These are phyloP conservation scores for Nadsonia commutata DNA, from an alignment of 1,139 yeast species.

Conservation along the genomic window DNA sequence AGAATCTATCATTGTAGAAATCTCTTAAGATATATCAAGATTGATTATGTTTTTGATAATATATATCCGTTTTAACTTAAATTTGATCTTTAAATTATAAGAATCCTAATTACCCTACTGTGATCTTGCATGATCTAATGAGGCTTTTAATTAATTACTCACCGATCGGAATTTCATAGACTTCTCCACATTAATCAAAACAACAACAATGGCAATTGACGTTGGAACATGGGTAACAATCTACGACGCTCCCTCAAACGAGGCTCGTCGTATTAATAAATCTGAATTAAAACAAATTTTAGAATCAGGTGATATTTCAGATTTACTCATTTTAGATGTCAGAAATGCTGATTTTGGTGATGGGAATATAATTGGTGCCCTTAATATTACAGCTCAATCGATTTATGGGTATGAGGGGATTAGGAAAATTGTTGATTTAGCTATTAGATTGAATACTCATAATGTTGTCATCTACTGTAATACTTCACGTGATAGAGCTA, in stretches of 20 bases:
- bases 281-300: neutral
- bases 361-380: neutral
- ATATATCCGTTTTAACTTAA: no score
- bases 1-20: no score
- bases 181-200: no score
- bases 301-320: neutral
- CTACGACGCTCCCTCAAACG: neutral
- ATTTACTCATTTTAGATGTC: neutral
- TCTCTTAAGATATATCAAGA: no score
- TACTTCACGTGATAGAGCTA: conserved; percentile 6
- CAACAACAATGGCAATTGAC: neutral
- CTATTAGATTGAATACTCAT: neutral
- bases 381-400: neutral
- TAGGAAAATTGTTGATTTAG: neutral
- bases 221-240: neutral
- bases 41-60: no score
- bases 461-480: conserved; percentile 4
- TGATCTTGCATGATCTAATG: no score
- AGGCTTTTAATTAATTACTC: no score
- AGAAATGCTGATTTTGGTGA: neutral
- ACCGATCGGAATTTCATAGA: no score
- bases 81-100: no score
- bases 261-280: neutral
- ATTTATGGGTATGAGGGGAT: neutral
- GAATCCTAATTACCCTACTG: no score